Conservation (phyloP, 1,284 basidiomycete species). For the Puccinia brachypodii region DNA sequence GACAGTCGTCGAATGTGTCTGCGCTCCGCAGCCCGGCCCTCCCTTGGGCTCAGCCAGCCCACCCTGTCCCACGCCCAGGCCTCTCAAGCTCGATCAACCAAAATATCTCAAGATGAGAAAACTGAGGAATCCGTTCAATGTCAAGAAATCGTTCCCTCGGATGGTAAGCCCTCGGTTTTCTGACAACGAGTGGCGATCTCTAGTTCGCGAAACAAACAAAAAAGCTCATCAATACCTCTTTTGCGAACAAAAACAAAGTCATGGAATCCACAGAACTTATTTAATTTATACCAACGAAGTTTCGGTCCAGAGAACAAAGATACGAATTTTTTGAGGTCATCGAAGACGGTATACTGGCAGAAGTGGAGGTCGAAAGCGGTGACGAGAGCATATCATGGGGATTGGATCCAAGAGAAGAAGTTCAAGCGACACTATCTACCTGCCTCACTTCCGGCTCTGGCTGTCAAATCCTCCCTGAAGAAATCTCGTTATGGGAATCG, state of each 20-base stretch:
- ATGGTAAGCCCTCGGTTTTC: constrained; percentile 59
- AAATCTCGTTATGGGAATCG: constrained; percentile 59
- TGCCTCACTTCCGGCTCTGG: constrained; percentile 78
- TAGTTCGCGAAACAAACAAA: neutral
- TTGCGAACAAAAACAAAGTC: constrained; percentile 48
- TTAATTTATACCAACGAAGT: constrained; percentile 72
- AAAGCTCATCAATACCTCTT: constrained; percentile 2
- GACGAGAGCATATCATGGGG: constrained; percentile 90
- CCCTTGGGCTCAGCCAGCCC: neutral
- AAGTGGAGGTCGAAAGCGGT: constrained; percentile 88
- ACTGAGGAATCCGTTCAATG: constrained; percentile 57
- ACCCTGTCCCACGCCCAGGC: neutral
- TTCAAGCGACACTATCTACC: constrained; percentile 98
- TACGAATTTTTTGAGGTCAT: constrained; percentile 65
- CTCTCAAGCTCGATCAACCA: neutral
- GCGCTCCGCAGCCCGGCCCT: neutral
- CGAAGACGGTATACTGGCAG: constrained; percentile 80
- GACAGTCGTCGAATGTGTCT: neutral
- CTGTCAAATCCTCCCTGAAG: constrained; percentile 62
- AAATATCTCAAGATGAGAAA: constrained; percentile 21
- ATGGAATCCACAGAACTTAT: constrained; percentile 80
- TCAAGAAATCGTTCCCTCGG: constrained; percentile 60
- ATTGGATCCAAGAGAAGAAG: constrained; percentile 85
- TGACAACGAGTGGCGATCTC: too few relatives aligned
- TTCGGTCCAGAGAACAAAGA: constrained; percentile 62